These are phyloP conservation scores for Auriscalpium vulgare DNA, from an alignment of 768 basidiomycete genomes.

Conservation along the genomic window DNA sequence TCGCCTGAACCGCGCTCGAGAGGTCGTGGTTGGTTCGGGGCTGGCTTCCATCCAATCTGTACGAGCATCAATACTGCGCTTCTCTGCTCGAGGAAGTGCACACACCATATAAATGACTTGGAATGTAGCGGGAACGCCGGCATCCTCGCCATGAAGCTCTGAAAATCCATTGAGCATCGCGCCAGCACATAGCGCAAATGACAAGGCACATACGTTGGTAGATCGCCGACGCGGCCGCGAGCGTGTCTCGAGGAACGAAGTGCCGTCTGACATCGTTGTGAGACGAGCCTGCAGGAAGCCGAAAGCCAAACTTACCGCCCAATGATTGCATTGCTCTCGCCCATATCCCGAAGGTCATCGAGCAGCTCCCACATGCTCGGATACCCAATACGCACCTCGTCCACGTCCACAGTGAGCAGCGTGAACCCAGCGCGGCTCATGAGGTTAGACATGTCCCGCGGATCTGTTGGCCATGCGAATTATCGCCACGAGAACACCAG, in stretches of 20 bases:
- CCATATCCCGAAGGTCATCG: conserved; percentile 93
- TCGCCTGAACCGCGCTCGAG: conserved; percentile 55
- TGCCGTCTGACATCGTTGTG: conserved; percentile 39
- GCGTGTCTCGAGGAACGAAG: conserved; percentile 72
- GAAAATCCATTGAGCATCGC: not conserved
- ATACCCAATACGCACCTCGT: conserved; percentile 86
- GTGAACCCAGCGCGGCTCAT: conserved; percentile 90
- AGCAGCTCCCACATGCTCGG: conserved; percentile 96
- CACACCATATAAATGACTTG: conserved; percentile 90
- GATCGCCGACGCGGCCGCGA: conserved; percentile 86
- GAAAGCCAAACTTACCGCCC: conserved; percentile 47
- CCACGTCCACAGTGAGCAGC: conserved; percentile 88
- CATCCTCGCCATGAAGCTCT: conserved; percentile 82
- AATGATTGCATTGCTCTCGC: conserved; percentile 87
- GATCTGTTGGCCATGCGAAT: conserved; percentile 43
- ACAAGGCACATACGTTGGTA: conserved; percentile 63
- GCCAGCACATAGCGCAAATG: too few species aligned
- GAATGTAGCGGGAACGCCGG: conserved; percentile 91
- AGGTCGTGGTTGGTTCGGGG: conserved; percentile 56
- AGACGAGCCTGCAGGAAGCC: not conserved
- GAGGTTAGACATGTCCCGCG: conserved; percentile 87
- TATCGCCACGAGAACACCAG: not conserved
- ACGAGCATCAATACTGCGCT: not conserved
- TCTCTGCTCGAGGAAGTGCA: conserved; percentile 4
- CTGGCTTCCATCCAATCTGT: conserved; percentile 83